Conservation (phyloP, 805 yeast species). For the Hanseniaspora singularis region DNA sequence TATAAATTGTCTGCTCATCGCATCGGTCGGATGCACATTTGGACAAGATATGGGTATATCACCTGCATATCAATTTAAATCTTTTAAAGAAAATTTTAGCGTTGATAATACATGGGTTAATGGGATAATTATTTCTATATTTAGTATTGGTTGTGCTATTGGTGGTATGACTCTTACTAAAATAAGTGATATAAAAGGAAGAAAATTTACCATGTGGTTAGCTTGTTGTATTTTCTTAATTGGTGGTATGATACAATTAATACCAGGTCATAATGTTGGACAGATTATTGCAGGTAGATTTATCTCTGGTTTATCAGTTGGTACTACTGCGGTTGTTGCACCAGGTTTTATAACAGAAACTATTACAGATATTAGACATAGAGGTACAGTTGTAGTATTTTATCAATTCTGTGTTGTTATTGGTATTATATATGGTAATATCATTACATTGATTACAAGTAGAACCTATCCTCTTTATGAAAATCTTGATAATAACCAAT, state of each 20-base stretch:
- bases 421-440: conserved; percentile 58
- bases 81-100: conserved; percentile 41
- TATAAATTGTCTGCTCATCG: conserved; percentile 41
- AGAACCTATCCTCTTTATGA: conserved; percentile 17
- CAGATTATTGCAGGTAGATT: conserved; percentile 55
- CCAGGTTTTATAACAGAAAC: conserved; percentile 61
- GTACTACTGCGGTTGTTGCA: conserved; percentile 57
- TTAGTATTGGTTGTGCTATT: conserved; percentile 58
- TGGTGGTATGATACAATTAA: conserved; percentile 49
- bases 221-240: conserved; percentile 45
- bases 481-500: conserved; percentile 38
- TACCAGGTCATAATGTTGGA: conserved; percentile 23
- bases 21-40: conserved; percentile 60
- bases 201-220: conserved; percentile 46
- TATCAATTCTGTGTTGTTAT: conserved; percentile 54
- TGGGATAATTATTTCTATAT: conserved; percentile 44
- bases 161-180: conserved; percentile 54
- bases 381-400: conserved; percentile 56
- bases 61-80: conserved; percentile 41
- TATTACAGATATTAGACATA: conserved; percentile 44
- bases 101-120: conserved; percentile 32
- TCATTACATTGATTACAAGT: conserved; percentile 47
- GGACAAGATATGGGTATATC: conserved; percentile 67
- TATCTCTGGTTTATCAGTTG: conserved; percentile 63
- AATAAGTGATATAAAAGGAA: conserved; percentile 48